These are phyloP conservation scores for Hyaloscypha bicolor DNA, from an alignment of 495 filamentous ascomycete species.

Conservation along the genomic window DNA sequence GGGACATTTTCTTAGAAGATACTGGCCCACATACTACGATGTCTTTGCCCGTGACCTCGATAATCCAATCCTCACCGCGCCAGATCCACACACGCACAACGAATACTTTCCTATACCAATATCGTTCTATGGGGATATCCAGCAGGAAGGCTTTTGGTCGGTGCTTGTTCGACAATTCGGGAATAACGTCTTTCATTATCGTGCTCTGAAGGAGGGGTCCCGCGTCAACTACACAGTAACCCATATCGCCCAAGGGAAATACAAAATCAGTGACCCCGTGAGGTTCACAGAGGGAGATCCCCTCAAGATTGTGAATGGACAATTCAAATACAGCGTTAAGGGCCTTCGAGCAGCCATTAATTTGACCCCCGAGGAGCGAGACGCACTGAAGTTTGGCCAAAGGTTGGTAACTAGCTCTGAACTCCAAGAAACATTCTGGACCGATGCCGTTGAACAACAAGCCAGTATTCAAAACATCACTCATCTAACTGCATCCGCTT, in stretches of 20 bases:
- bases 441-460: background rate
- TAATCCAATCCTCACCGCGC: background rate
- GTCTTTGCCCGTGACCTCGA: no score
- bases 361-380: background rate
- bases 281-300: background rate
- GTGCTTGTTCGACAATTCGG: slow-evolving; percentile 10
- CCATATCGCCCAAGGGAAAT: background rate
- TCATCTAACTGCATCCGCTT: background rate
- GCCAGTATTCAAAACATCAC: background rate
- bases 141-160: slow-evolving; percentile 19
- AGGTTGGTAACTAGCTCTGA: background rate
- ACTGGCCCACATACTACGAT: background rate
- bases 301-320: background rate
- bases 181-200: slow-evolving; percentile 1
- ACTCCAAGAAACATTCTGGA: background rate
- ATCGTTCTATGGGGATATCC: slow-evolving; percentile 18
- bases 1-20: slow-evolving; percentile 7
- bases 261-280: background rate
- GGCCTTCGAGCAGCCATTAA: background rate
- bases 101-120: slow-evolving; percentile 16
- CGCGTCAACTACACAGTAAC: background rate
- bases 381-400: background rate
- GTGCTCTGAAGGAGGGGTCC: slow-evolving; percentile 8
- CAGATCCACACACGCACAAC: background rate
- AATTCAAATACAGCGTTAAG: background rate